Evolutionary conservation across 148 eudicot species (phyloP).

Genomic region (Chenopodium suecicum): DNA sequence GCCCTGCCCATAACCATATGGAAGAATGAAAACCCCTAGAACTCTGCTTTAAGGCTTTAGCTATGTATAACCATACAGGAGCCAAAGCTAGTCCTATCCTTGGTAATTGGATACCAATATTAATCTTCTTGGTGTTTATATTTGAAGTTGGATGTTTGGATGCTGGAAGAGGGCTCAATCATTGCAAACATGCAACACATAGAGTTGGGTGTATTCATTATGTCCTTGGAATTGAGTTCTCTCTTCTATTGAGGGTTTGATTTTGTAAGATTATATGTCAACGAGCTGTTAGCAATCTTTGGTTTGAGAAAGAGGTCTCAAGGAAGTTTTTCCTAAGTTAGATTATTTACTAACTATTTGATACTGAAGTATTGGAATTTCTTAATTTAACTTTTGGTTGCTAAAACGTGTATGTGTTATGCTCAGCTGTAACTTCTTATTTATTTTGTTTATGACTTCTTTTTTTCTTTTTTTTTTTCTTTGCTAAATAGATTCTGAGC

Average conservation of each 20-base stretch:
- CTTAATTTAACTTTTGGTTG: not conserved
- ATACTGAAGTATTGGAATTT: not conserved
- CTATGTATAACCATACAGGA: not conserved
- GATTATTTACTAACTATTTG: not conserved
- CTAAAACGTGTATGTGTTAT: not conserved
- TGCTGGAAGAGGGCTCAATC: not conserved
- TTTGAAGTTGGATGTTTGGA: not conserved
- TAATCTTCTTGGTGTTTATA: not conserved
- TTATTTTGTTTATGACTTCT: constrained; percentile 1
- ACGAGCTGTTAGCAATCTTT: not conserved
- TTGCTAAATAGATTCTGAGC: constrained; percentile 64
- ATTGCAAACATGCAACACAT: not conserved
- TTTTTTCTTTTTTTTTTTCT: not conserved
- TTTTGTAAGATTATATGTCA: not conserved
- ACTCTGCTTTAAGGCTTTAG: not conserved
- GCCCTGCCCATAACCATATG: not conserved
- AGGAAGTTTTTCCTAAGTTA: not conserved
- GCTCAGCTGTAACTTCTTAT: not conserved
- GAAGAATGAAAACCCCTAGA: not conserved
- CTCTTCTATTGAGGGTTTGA: not conserved
- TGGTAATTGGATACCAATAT: not conserved
- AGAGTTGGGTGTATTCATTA: not conserved
- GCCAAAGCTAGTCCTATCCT: not conserved
- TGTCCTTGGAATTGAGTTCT: not conserved
- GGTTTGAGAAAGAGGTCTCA: not conserved